Conservation (phyloP, 257 asterid genomes). For the Primulina huaijiensis region DNA sequence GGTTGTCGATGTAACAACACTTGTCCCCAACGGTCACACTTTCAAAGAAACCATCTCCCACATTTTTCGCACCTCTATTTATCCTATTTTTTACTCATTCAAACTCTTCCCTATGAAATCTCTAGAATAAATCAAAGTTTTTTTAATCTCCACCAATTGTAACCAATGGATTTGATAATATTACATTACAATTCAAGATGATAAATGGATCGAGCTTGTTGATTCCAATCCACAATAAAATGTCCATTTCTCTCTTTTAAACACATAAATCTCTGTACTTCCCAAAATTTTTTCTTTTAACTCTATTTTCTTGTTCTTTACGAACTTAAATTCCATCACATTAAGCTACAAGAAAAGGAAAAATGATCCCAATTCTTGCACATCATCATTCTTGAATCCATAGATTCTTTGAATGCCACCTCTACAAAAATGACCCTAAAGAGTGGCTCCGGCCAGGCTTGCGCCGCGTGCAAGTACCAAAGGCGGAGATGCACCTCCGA, state of each 20-base stretch:
- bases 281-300: neutral
- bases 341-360: too few species aligned
- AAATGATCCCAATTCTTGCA: neutral
- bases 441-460: constrained; percentile 92
- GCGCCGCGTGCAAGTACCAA: constrained; percentile 91
- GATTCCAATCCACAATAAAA: neutral
- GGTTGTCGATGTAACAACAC: constrained; percentile 25
- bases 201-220: neutral
- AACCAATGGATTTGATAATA: neutral
- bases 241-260: neutral
- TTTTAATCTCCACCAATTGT: neutral
- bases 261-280: neutral
- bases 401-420: constrained; percentile 16
- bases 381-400: neutral
- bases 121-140: constrained; percentile 3
- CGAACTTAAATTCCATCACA: neutral
- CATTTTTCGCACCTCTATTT: constrained; percentile 38
- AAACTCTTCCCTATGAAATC: constrained; percentile 19
- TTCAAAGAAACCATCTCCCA: constrained; percentile 38
- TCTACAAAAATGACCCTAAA: constrained; percentile 57
- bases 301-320: neutral
- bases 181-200: neutral
- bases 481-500: constrained; percentile 68
- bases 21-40: constrained; percentile 28
- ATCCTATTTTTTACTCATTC: constrained; percentile 49